Base-by-base conservation (phyloP, 202 grass and related monocot genomes). In the Tripidium arundinaceum region DNA sequence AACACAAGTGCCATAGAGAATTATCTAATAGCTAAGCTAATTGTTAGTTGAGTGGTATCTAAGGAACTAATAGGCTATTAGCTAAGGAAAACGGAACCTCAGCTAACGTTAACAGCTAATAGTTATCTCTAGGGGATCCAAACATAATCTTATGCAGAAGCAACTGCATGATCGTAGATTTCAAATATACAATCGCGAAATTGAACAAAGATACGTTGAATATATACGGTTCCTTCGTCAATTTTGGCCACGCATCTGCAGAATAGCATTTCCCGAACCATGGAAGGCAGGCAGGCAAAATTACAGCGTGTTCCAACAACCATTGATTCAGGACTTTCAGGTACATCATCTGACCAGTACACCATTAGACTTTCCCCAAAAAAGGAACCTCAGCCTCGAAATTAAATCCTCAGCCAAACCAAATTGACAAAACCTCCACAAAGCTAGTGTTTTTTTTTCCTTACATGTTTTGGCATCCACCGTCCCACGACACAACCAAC, bases 351-450 rank as follows among this genome's bases (percentile, higher is more conserved):
- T 41, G 77, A 52, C 43, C 26, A 71, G 25, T 49, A 61, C 26
- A 72, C 28, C 72, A 50, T 64, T 59, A 83, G 66, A 38, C 45
- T 68, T 65, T 36, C 10, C 34, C 25, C 3, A 54, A 54, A 41
- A 71, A 65, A 70, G n/a, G 22, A 67, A 62, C 46, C 70, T 75
- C 73, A 70, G 74, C 67, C 76, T 61, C 60, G 59, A 73, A 63
- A 9, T 26, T 34, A 80, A 75, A 49, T 7, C 62, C 25, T 55
- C 65, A 26, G 14, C 59, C 66, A 89, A 74, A 65, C 39, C 59
- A 85, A 73, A 71, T 8, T 52, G 65, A 77, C 46, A 58, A 43
- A 81, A 66, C 42, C 61, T 74, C 68, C 74, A 83, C 74, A 74
- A 41, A 59, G 22, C 75, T 72, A 50, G 59, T 49, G 46, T 59